Conservation (phyloP, 352 stramenopile species). For the Phytophthora gonapodyides region DNA sequence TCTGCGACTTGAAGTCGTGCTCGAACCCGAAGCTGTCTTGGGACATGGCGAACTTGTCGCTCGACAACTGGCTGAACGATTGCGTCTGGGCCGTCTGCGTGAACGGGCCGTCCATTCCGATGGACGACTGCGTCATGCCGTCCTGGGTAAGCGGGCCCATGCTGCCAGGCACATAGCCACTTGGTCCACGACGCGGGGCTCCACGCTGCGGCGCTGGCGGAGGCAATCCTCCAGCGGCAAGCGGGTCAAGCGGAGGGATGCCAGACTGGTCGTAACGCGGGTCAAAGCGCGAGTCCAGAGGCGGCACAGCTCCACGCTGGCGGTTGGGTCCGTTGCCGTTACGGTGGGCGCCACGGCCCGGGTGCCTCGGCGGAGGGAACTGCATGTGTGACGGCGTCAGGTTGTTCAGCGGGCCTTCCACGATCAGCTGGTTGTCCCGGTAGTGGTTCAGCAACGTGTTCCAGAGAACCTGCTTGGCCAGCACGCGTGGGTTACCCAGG, state of each 20-base stretch:
- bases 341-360: conserved; percentile 38
- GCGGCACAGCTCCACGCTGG: conserved; percentile 60
- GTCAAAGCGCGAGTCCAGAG: conserved; percentile 86
- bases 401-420: conserved; percentile 98
- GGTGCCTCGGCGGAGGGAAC: conserved; percentile 85
- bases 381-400: conserved; percentile 97
- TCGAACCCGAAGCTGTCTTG: conserved; percentile 83
- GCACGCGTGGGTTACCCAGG: conserved; percentile 96
- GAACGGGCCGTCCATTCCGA: conserved; percentile 74
- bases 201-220: conserved; percentile 40
- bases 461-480: conserved; percentile 98
- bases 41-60: conserved; percentile 84
- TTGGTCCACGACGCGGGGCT: conserved; percentile 33
- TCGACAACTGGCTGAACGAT: conserved; percentile 85
- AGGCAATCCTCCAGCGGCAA: conserved; percentile 38
- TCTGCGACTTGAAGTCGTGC: conserved; percentile 86
- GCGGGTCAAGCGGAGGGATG: conserved; percentile 23
- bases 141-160: conserved; percentile 81
- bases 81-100: conserved; percentile 82
- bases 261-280: conserved; percentile 72
- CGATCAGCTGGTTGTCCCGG: conserved; percentile 94
- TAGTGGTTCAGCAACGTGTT: conserved; percentile 97
- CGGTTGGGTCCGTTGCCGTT: conserved; percentile 44
- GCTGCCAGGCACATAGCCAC: conserved; percentile 38
- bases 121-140: conserved; percentile 63